Evolutionary conservation across 495 filamentous ascomycete genomes (phyloP).

Genomic region (Penicillium fimorum): DNA sequence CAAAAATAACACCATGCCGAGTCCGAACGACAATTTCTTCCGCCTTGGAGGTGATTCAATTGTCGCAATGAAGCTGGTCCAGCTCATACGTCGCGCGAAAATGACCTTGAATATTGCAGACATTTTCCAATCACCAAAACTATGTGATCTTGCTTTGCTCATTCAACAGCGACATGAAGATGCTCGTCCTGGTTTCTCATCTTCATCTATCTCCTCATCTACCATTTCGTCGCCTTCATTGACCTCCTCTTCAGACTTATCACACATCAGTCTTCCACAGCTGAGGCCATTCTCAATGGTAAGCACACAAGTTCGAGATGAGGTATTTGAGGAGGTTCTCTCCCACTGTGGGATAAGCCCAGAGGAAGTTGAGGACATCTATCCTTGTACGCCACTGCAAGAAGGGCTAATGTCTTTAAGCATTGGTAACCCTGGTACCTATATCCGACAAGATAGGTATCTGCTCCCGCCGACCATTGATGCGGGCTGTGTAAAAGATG

Average conservation of each 20-base stretch:
- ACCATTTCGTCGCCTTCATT: background rate
- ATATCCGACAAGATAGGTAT: background rate
- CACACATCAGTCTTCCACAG: background rate
- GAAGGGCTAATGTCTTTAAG: background rate
- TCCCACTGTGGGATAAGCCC: background rate
- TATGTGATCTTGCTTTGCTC: background rate
- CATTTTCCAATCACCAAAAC: background rate
- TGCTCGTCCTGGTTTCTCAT: background rate
- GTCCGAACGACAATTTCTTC: constrained; percentile 6
- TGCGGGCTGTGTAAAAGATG: background rate
- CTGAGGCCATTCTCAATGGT: background rate
- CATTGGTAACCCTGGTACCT: background rate
- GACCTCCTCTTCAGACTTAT: background rate
- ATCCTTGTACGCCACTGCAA: background rate
- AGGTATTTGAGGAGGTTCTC: background rate
- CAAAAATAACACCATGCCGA: background rate
- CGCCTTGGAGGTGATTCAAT: background rate
- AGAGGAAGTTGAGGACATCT: background rate
- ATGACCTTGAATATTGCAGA: background rate
- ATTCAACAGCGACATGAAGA: background rate
- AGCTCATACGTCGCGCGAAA: background rate
- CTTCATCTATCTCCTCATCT: background rate
- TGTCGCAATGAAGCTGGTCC: constrained; percentile 5
- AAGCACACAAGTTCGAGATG: background rate
- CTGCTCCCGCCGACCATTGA: background rate